These are phyloP conservation scores for Solanum medicagineum DNA, from an alignment of 257 asterid genomes.

Conservation along the genomic window DNA sequence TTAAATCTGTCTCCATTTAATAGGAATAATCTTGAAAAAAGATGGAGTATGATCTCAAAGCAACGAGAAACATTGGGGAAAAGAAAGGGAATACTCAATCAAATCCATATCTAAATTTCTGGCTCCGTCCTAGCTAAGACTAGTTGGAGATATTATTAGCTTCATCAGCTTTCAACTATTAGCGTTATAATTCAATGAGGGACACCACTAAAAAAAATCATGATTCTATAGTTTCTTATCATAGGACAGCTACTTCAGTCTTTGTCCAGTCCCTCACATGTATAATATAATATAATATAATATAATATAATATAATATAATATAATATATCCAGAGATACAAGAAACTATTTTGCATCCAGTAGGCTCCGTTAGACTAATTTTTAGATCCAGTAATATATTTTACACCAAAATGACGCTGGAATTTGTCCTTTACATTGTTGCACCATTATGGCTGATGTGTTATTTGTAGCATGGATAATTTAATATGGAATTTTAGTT, in stretches of 20 bases:
- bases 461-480: background rate
- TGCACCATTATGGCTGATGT: background rate
- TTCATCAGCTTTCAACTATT: background rate
- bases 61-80: background rate
- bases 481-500: background rate
- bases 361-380: background rate
- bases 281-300: background rate
- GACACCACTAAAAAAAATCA: background rate
- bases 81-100: background rate
- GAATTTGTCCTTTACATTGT: background rate
- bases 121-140: background rate
- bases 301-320: background rate
- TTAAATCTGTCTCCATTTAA: background rate
- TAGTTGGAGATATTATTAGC: background rate
- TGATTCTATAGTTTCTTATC: background rate
- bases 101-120: accelerated
- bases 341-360: background rate
- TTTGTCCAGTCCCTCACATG: background rate
- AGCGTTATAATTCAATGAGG: background rate
- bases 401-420: background rate
- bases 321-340: background rate
- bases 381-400: background rate
- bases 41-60: background rate
- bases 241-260: background rate
- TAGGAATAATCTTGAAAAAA: background rate